Evolutionary conservation across 108 stramenopile species (phyloP).

Genomic region (Pseudonitzschia pungens): DNA sequence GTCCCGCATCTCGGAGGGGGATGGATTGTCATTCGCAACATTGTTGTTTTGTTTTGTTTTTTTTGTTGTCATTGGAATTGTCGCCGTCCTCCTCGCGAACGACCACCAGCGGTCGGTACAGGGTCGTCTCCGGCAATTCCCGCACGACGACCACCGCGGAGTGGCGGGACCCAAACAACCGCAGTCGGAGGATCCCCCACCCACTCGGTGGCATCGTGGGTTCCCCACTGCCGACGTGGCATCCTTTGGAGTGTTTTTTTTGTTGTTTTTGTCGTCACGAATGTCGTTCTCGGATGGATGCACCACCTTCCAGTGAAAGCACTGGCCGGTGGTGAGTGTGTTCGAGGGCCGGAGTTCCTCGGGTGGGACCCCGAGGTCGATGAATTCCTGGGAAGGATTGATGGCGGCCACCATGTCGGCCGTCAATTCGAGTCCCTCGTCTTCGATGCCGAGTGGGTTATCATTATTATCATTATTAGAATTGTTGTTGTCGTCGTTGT

Average conservation of each 20-base stretch:
- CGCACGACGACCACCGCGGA: slow-evolving; percentile 63
- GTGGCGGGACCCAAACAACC: neutral
- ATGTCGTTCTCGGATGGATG: neutral
- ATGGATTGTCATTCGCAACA: neutral
- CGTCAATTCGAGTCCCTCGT: neutral
- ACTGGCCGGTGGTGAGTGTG: slow-evolving; percentile 84
- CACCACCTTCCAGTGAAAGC: slow-evolving; percentile 82
- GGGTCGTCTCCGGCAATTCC: slow-evolving; percentile 75
- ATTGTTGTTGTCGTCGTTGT: too few species aligned
- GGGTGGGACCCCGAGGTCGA: slow-evolving; percentile 72
- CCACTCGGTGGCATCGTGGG: slow-evolving; percentile 84
- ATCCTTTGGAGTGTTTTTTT: too few species aligned
- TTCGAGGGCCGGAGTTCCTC: slow-evolving; percentile 76
- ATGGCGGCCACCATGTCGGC: slow-evolving; percentile 18
- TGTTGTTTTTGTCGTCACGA: neutral
- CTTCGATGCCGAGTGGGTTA: neutral
- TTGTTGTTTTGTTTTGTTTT: too few species aligned
- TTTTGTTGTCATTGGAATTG: too few species aligned
- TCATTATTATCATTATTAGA: too few species aligned
- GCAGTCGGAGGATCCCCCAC: slow-evolving; percentile 60
- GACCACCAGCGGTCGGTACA: slow-evolving; percentile 64
- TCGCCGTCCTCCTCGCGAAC: slow-evolving; percentile 24
- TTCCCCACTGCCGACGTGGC: too few species aligned
- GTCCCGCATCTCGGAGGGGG: slow-evolving; percentile 13
- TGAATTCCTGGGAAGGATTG: slow-evolving; percentile 23